Conservation (phyloP, 805 yeast genomes). For the Kazachstania martiniae region DNA sequence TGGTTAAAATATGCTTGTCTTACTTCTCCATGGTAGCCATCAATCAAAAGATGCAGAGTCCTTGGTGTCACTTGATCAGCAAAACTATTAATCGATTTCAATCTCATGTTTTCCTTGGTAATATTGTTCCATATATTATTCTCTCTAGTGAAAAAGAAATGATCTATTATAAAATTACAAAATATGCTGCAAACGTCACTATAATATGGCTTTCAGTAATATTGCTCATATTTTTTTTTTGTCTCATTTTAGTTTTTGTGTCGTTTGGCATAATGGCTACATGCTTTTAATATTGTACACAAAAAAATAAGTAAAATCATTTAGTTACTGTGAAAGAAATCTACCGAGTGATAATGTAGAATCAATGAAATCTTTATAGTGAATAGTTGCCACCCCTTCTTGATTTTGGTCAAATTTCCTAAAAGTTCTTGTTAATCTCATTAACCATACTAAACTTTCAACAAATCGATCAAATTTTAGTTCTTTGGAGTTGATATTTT, state of each 20-base stretch:
- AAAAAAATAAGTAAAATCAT: too few relatives aligned
- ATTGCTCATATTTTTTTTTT: too few relatives aligned
- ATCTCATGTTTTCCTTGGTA: too few relatives aligned
- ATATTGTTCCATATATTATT: too few relatives aligned
- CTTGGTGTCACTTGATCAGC: background rate
- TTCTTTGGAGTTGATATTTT: constrained; percentile 24
- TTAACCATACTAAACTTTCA: constrained; percentile 65
- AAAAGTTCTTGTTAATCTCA: constrained; percentile 68
- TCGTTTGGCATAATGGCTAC: too few relatives aligned
- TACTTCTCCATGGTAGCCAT: background rate
- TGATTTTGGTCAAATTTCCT: constrained; percentile 66
- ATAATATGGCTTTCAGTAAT: too few relatives aligned
- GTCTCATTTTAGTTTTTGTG: too few relatives aligned
- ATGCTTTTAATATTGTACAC: too few relatives aligned
- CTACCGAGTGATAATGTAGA: constrained; percentile 34
- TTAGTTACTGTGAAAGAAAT: constrained; percentile 22
- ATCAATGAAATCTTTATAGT: constrained; percentile 55
- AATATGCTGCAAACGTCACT: too few relatives aligned
- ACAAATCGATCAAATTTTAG: constrained; percentile 74
- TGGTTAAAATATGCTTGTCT: background rate
- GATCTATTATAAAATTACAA: too few relatives aligned
- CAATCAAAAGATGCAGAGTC: background rate
- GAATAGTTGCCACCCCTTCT: constrained; percentile 60
- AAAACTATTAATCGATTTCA: too few relatives aligned
- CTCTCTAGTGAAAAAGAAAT: too few relatives aligned